These are phyloP conservation scores for sunflower (Helianthus annuus) DNA, from an alignment of 129 eudicot genomes.

Conservation along the genomic window HanXRQr2.0-SUNRISE NC_035448.2:32622569-32623068, in stretches of 20 bases:
- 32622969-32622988: background rate
- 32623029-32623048: background rate
- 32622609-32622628: constrained; percentile 19
- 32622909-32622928: constrained; percentile 31
- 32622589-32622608: background rate
- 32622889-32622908: constrained; percentile 1
- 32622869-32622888: background rate
- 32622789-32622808: too few species aligned
- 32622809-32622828: too few species aligned
- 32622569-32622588: background rate
- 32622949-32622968: background rate
- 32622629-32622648: background rate
- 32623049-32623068: background rate
- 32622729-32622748: background rate
- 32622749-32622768: background rate
- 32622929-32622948: constrained; percentile 20
- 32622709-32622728: background rate
- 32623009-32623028: background rate
- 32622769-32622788: too few species aligned
- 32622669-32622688: background rate
- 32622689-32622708: background rate
- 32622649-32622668: background rate
- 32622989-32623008: background rate
- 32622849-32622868: background rate
- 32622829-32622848: too few species aligned